phyloP scores from a whole-genome alignment of 164 flowering plant species.

The Litsea cubeba region DNA sequence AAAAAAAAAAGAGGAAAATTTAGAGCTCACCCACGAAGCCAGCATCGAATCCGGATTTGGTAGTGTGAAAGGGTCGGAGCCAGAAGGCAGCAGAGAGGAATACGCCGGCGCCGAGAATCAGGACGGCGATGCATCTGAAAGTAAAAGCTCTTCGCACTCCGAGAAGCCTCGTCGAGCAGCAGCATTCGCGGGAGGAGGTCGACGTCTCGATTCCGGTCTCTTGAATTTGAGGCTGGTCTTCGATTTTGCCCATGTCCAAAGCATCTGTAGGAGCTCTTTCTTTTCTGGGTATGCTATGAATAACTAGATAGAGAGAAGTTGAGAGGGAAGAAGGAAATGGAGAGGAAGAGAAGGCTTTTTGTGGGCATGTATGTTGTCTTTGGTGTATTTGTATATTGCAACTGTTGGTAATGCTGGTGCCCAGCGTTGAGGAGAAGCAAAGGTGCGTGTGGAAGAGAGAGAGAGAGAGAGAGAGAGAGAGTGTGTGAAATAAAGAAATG shows the following conservation, averaged over 20 bases:
- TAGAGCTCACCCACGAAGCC: conserved; percentile 36
- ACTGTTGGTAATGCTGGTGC: background rate
- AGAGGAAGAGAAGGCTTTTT: background rate
- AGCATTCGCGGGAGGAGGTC: conserved; percentile 20
- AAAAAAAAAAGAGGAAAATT: background rate
- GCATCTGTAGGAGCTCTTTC: conserved; percentile 21
- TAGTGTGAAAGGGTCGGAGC: conserved; percentile 32
- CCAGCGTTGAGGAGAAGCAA: conserved; percentile 11
- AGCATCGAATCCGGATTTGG: conserved; percentile 23
- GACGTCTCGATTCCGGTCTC: conserved; percentile 11
- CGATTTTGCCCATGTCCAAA: conserved; percentile 61
- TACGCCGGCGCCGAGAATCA: conserved; percentile 39
- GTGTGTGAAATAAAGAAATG: background rate
- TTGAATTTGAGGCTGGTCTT: conserved; percentile 19
- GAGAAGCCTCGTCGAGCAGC: conserved; percentile 24
- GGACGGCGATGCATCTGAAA: conserved; percentile 44
- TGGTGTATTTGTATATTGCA: background rate
- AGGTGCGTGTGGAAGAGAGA: background rate
- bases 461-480: background rate
- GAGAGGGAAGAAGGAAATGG: background rate
- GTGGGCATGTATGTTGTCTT: background rate
- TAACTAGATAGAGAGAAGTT: no score
- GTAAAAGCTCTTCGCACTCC: conserved; percentile 23
- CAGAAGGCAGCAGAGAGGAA: conserved; percentile 47
- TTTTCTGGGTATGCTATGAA: background rate